Evolutionary conservation across 2,329 filamentous ascomycete species (phyloP).

Genomic region (Pseudogymnoascus sp.): DNA sequence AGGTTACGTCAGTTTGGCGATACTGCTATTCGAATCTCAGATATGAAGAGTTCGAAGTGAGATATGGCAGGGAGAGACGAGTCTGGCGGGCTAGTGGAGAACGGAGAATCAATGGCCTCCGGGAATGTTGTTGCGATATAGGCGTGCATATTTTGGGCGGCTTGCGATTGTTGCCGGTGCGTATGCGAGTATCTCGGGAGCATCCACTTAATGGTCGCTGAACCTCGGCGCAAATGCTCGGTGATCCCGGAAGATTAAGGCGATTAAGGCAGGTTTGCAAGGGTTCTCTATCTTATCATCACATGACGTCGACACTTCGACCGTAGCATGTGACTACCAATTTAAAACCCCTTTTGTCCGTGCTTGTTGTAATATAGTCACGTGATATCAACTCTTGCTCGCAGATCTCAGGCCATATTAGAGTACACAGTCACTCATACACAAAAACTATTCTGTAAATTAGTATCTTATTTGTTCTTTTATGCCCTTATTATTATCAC

Average conservation of each 20-base stretch:
- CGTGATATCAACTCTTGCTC: no score
- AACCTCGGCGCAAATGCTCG: conserved; percentile 2
- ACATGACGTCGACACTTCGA: not conserved
- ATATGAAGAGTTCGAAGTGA: conserved; percentile 1
- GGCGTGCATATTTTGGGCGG: conserved; percentile 4
- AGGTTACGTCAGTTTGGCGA: not conserved
- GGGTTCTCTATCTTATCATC: conserved; percentile 4
- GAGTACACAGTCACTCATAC: no score
- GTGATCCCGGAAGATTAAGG: not conserved
- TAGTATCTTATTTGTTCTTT: no score
- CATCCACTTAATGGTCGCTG: conserved; percentile 1
- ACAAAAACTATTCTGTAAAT: no score
- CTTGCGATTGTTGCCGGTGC: conserved; percentile 2
- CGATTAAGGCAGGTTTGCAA: not conserved
- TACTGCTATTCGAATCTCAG: not conserved
- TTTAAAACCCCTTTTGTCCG: not conserved
- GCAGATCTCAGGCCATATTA: no score
- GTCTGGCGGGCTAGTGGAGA: not conserved
- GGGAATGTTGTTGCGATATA: conserved; percentile 7
- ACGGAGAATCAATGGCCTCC: conserved; percentile 3
- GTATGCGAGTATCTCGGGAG: conserved; percentile 8
- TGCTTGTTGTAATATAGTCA: no score
- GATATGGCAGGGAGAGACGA: not conserved
- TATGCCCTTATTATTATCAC: no score
- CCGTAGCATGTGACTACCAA: not conserved